These are phyloP conservation scores for Pulveroboletus sp. DNA, from an alignment of 768 basidiomycete species.

Conservation along the genomic window DNA sequence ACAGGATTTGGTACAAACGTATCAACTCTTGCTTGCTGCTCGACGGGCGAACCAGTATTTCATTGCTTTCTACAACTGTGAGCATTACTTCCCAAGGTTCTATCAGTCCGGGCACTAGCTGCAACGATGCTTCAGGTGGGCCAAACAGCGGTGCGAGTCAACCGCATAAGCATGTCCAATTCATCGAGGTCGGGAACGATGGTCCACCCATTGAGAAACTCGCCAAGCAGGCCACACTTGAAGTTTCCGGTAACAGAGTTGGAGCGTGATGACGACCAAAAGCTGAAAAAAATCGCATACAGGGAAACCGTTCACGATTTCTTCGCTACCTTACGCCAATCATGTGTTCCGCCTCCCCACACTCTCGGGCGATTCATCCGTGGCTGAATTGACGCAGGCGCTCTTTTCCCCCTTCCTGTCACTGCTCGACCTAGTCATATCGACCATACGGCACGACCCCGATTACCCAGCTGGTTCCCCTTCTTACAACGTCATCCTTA, in stretches of 20 bases:
- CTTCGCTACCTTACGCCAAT: conserved; percentile 72
- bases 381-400: conserved; percentile 44
- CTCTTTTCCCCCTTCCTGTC: conserved; percentile 62
- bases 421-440: conserved; percentile 74
- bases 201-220: conserved; percentile 78
- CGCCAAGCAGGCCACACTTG: conserved; percentile 53
- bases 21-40: conserved; percentile 69
- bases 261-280: not conserved
- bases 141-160: conserved; percentile 84
- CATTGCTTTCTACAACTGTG: conserved; percentile 92
- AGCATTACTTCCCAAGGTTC: conserved; percentile 14
- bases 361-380: conserved; percentile 18
- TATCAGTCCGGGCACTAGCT: not conserved
- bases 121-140: conserved; percentile 49
- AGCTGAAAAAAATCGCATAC: conserved; percentile 5
- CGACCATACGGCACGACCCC: conserved; percentile 64
- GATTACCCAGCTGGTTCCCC: conserved; percentile 59
- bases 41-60: conserved; percentile 52
- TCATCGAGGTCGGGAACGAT: conserved; percentile 59
- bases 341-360: conserved; percentile 55
- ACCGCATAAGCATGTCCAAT: conserved; percentile 87
- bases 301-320: conserved; percentile 74
- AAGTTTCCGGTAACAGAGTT: conserved; percentile 32
- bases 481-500: conserved; percentile 82
- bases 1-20: conserved; percentile 71